Conservation (phyloP, 2,329 filamentous ascomycete species). For the Paraconiothyrium sp. region DNA sequence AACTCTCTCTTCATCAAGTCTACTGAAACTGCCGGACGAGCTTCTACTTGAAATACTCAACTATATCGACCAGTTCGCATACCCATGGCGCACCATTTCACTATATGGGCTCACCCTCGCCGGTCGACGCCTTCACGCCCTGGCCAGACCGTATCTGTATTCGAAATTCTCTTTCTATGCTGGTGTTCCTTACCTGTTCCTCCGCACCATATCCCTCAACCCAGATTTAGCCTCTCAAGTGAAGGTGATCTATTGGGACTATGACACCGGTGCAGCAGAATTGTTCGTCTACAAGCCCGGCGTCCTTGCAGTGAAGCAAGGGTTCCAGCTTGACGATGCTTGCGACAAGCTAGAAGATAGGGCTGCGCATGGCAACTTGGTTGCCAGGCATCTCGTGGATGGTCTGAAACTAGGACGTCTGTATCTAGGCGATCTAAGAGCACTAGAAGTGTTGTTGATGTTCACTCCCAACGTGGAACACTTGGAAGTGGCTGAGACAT, state of each 20-base stretch:
- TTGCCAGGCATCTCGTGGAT: background rate
- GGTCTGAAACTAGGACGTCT: background rate
- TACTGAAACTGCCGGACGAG: conserved; percentile 11
- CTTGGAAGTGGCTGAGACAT: conserved; percentile 6
- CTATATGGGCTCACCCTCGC: background rate
- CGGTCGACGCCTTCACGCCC: conserved; percentile 6
- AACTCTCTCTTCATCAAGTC: background rate
- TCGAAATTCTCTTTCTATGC: conserved; percentile 8
- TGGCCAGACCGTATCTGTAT: conserved; percentile 1
- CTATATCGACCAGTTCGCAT: background rate
- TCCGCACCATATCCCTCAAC: conserved; percentile 1
- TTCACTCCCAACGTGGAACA: conserved; percentile 4
- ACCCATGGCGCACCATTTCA: background rate
- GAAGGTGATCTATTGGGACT: conserved; percentile 10
- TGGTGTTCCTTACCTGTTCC: conserved; percentile 4
- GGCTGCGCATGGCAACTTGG: background rate
- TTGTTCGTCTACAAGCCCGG: background rate
- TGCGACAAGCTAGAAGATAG: background rate
- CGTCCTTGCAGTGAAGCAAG: conserved; percentile 1
- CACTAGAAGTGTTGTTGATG: conserved; percentile 1
- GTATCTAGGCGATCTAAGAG: conserved; percentile 2
- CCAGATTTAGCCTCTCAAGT: conserved; percentile 7
- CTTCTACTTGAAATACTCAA: background rate
- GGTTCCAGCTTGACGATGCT: background rate
- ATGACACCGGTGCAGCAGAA: background rate